Percentiles rank a stretch among this genome's conserved stretches.
These are phyloP conservation scores for Gleditsia sinensis DNA, from an alignment of 306 rosid species.

Conservation along the genomic window DNA sequence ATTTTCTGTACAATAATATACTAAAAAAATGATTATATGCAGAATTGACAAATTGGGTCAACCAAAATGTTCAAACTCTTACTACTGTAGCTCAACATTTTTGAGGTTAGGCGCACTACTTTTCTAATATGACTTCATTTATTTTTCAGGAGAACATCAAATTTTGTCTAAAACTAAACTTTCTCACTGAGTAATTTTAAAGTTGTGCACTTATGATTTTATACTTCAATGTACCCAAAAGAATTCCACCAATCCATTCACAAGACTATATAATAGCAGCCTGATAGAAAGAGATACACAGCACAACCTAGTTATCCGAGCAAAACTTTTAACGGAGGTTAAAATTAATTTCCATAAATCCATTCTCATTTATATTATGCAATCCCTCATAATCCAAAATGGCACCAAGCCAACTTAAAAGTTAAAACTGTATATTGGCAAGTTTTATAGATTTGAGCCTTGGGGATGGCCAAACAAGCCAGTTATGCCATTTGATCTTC, in stretches of 20 bases:
- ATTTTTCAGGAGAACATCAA: too few relatives aligned
- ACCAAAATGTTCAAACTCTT: too few relatives aligned
- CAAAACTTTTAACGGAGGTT: background rate
- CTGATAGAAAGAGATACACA: constrained; percentile 29
- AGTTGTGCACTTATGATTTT: too few relatives aligned
- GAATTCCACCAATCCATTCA: constrained; percentile 31
- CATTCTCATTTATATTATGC: constrained; percentile 24
- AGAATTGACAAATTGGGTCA: too few relatives aligned
- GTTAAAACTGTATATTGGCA: background rate
- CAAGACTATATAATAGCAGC: constrained; percentile 26
- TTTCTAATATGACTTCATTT: too few relatives aligned
- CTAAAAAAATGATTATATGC: too few relatives aligned
- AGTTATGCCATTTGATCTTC: constrained; percentile 10
- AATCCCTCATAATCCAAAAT: constrained; percentile 2
- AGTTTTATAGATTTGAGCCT: background rate
- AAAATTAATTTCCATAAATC: constrained; percentile 4
- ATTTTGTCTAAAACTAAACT: too few relatives aligned
- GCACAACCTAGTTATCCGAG: constrained; percentile 21
- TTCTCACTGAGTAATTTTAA: too few relatives aligned
- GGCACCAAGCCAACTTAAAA: background rate
- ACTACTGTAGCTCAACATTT: too few relatives aligned
- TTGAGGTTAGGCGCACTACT: too few relatives aligned
- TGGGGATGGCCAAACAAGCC: background rate
- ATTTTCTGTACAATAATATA: too few relatives aligned
- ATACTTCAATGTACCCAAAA: too few relatives aligned